Evolutionary conservation across 108 stramenopile species (phyloP).

Genomic region (Skeletonema potamos): DNA sequence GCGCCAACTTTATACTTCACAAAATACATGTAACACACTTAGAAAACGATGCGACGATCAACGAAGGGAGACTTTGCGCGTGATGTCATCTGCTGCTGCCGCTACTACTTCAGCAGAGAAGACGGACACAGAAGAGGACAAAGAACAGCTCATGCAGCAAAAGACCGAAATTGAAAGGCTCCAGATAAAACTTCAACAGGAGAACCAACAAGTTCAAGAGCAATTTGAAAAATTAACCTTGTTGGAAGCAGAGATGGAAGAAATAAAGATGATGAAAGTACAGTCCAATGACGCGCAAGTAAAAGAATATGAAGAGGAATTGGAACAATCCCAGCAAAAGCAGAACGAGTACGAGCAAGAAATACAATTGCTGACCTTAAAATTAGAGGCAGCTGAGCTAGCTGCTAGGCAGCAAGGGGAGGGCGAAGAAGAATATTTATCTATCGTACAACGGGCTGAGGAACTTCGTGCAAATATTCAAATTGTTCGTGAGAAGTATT

Average conservation of each 20-base stretch:
- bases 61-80: constrained; percentile 18
- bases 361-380: constrained; percentile 28
- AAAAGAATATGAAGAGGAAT: constrained; percentile 5
- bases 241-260: constrained; percentile 33
- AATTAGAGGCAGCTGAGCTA: constrained; percentile 42
- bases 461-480: constrained; percentile 24
- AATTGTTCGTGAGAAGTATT: constrained; percentile 32
- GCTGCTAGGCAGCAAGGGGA: constrained; percentile 9
- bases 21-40: constrained; percentile 35
- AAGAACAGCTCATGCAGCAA: constrained; percentile 6
- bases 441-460: constrained; percentile 7
- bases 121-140: constrained; percentile 5
- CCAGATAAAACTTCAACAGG: constrained; percentile 13
- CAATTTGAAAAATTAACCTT: constrained; percentile 27
- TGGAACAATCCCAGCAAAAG: constrained; percentile 8
- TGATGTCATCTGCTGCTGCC: constrained; percentile 2
- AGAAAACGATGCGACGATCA: constrained; percentile 34
- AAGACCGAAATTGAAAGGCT: constrained; percentile 24
- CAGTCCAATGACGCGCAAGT: constrained; percentile 1
- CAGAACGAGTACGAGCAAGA: constrained; percentile 29
- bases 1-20: constrained; percentile 37
- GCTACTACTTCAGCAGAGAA: background rate
- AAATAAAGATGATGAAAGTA: constrained; percentile 10
- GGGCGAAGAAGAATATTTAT: constrained; percentile 2
- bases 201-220: constrained; percentile 25